A percentile compares a stretch with the other conserved stretches of the same genome.
Conservation (phyloP, 1,284 basidiomycete genomes). For the Singerocomus inundabilis region DNA sequence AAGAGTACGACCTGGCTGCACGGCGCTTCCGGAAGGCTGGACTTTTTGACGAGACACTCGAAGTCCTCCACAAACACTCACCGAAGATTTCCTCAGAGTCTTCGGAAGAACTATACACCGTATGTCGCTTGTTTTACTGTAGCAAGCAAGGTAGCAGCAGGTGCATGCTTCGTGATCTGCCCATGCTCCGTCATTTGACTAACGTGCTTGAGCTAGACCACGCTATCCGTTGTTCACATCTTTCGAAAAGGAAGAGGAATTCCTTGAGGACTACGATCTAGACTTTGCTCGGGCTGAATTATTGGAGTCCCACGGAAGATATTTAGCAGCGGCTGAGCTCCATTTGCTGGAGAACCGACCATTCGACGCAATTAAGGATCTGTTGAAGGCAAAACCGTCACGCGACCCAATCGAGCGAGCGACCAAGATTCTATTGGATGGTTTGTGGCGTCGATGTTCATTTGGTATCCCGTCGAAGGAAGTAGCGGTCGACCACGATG, state of each 20-base stretch:
- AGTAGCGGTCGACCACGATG: conserved; percentile 6
- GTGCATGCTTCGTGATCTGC: not conserved
- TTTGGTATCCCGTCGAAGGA: conserved; percentile 19
- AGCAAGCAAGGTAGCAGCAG: conserved; percentile 38
- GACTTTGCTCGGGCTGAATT: conserved; percentile 50
- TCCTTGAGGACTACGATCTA: conserved; percentile 55
- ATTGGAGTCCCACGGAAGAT: conserved; percentile 45
- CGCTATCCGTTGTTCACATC: conserved; percentile 50
- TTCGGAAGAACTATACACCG: conserved; percentile 42
- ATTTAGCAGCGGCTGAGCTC: conserved; percentile 54
- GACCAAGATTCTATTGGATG: conserved; percentile 26
- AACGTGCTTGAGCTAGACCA: conserved; percentile 36
- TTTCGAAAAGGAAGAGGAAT: conserved; percentile 54
- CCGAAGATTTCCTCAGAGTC: conserved; percentile 35
- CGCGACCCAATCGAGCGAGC: conserved; percentile 33
- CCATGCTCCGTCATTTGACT: not conserved
- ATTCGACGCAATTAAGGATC: conserved; percentile 46
- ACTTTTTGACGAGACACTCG: conserved; percentile 53
- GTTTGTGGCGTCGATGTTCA: conserved; percentile 27
- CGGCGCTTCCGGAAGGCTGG: conserved; percentile 48
- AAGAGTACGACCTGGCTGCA: conserved; percentile 46
- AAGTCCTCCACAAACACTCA: conserved; percentile 40
- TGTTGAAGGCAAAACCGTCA: conserved; percentile 40
- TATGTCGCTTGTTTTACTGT: conserved; percentile 54
- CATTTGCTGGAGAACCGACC: conserved; percentile 50